Base-by-base conservation (phyloP, 2,329 filamentous ascomycete species). In the Balansia obtecta region DNA sequence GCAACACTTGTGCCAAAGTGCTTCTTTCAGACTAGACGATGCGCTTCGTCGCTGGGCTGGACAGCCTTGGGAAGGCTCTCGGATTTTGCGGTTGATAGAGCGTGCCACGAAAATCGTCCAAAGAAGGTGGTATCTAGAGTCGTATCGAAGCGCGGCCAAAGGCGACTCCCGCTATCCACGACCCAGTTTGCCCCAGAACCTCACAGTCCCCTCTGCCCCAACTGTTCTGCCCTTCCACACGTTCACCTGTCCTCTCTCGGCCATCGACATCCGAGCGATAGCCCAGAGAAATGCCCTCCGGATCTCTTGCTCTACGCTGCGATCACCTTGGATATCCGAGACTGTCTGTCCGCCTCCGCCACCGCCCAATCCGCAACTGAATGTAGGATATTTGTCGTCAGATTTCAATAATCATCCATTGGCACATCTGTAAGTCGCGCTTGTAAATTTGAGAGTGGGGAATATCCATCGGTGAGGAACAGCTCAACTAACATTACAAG, bases 361-460 rank as follows among this genome's bases (percentile, higher is more conserved):
- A 2, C 90, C 93, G 1, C 93, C 93, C 1, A 76, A 73, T 42
- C 89, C 90, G 0, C 80, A 85, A 56, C 74, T 98, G n/a, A 91
- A 88, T 57, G 82, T 98, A 53, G 93, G 93, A 45, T 98, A 98
- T 65, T 83, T 98, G 38, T 97, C 93, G 3, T 97, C 93, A 0
- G 93, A 98, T 67, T 98, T 98, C 69, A 98, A 98, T 63, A 98
- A 98, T 60, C 93, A 98, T 63, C 93, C 93, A 4, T 72, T 98
- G 34, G 93, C 93, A 22, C 93, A 98, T 69, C 67, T 98, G 75
- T 80, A 70, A 69, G 76, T 60, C 30, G 30, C 30, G 18, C 32
- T 39, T 27, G 11, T n/a, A 10, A 10, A 10, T 34, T 27, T 10
- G 15, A 8, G 15, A 7, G 9, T 32, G 7, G 22, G 16, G 12